Conservation (phyloP, 1,284 basidiomycete genomes). For the Trametes versicolor region DNA sequence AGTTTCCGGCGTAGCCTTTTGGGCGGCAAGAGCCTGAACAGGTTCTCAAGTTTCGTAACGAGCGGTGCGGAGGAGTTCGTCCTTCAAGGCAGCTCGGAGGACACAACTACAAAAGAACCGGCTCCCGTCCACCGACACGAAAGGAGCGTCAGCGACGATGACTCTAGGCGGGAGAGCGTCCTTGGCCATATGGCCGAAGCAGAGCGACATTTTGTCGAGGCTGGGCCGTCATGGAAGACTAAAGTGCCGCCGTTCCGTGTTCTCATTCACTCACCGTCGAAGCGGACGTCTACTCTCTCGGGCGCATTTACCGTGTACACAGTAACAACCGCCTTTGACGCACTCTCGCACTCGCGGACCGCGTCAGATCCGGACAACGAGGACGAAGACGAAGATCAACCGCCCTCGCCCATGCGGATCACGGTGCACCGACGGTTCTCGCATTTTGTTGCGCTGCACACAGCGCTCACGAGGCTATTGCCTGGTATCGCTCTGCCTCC, state of each 20-base stretch:
- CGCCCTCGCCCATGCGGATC: constrained; percentile 58
- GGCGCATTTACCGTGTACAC: constrained; percentile 81
- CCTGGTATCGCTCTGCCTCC: constrained; percentile 84
- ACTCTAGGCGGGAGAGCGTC: constrained; percentile 34
- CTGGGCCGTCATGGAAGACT: constrained; percentile 77
- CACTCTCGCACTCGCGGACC: constrained; percentile 35
- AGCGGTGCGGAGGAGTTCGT: constrained; percentile 87
- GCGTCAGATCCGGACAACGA: constrained; percentile 36
- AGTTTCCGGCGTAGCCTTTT: constrained; percentile 77
- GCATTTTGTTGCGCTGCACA: constrained; percentile 83
- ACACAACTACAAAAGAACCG: constrained; percentile 12
- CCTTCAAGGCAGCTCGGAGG: constrained; percentile 59
- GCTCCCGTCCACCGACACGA: constrained; percentile 10
- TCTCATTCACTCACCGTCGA: constrained; percentile 83
- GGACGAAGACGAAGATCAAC: constrained; percentile 33
- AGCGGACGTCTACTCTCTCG: constrained; percentile 69
- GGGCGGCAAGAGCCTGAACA: constrained; percentile 79
- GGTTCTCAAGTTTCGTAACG: constrained; percentile 87
- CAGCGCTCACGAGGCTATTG: constrained; percentile 69
- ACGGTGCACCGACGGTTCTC: constrained; percentile 86
- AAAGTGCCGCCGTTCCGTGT: constrained; percentile 78
- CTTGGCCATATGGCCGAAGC: constrained; percentile 57
- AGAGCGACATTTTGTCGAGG: constrained; percentile 77
- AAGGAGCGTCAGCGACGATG: constrained; percentile 42
- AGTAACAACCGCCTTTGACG: constrained; percentile 78